Base-by-base conservation (phyloP, 2,329 filamentous ascomycete genomes). In the Curvularia verruculosa region DNA sequence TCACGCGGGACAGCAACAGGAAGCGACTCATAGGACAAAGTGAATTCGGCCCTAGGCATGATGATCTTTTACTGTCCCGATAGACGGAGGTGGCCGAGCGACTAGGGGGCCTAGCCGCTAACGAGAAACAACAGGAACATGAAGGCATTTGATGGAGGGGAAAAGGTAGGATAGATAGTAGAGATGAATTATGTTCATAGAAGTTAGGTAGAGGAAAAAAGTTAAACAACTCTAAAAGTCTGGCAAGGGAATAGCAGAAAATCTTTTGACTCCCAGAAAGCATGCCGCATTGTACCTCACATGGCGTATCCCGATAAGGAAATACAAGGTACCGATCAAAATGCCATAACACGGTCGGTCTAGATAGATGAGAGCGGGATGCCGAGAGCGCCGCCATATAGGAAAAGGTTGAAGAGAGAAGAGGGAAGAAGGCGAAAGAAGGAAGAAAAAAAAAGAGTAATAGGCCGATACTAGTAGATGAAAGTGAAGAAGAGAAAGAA, bases 131-230 rank as follows among this genome's bases (percentile, higher is more conserved):
- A 18, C 36, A 21, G 37, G 21, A 41, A 40, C 13, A n/a, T n/a
- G n/a, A 24, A 43, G 13, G 10, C 4, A 37, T n/a, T n/a, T n/a
- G n/a, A n/a, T 41, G 1, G 13, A 15, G 13, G 43, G 15, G 29
- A 15, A 3, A 15, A 2, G 26, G 2, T 29, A 29, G 26, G 28
- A 12, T 29, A 29, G 50, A 45, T 40, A 49, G 50, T 54, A 54
- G 55, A 57, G 55, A 57, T 58, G 61, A 70, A 72, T 68, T 73
- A 72, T 71, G 60, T 72, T 64, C 69, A 71, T 70, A 70, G 63
- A 72, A 71, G 65, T 51, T 57, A 57, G 43, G 54, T 56, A 52
- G 63, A 60, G n/a, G 51, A 65, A 62, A 56, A 66, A 41, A 62
- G 49, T 51, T 62, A 58, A 54, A 58, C 56, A 49, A 58, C 48